Percentiles rank a stretch among this genome's conserved stretches.
These are phyloP conservation scores for Glycine latifolia DNA, from an alignment of 306 rosid species.

Conservation along the genomic window DNA sequence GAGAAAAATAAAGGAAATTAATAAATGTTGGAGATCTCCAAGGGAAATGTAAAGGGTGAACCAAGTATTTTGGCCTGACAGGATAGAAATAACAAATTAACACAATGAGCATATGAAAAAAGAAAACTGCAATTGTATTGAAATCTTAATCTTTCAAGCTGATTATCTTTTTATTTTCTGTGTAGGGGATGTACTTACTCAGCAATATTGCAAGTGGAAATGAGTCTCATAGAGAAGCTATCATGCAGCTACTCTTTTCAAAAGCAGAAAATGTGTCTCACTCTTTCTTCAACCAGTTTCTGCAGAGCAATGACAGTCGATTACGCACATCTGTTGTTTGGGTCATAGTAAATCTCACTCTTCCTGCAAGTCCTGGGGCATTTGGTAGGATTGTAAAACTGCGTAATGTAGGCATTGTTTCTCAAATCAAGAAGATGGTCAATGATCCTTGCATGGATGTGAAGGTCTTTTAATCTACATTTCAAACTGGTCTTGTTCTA, in stretches of 20 bases:
- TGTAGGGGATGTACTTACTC: slow-evolving; percentile 81
- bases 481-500: background rate
- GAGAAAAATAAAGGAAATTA: background rate
- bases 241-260: slow-evolving; percentile 66
- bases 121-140: slow-evolving; percentile 7
- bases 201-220: slow-evolving; percentile 81
- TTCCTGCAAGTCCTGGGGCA: slow-evolving; percentile 67
- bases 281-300: slow-evolving; percentile 64
- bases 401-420: slow-evolving; percentile 67
- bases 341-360: slow-evolving; percentile 74
- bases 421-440: slow-evolving; percentile 79
- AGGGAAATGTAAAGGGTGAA: slow-evolving; percentile 29
- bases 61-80: background rate
- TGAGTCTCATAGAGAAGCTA: slow-evolving; percentile 80
- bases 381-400: slow-evolving; percentile 58
- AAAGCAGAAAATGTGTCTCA: slow-evolving; percentile 56
- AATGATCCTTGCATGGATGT: slow-evolving; percentile 79
- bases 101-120: background rate
- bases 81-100: slow-evolving; percentile 10
- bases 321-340: slow-evolving; percentile 71
- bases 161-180: slow-evolving; percentile 18
- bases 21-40: slow-evolving; percentile 31
- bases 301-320: slow-evolving; percentile 66
- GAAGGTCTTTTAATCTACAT: slow-evolving; percentile 61
- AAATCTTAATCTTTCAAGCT: slow-evolving; percentile 5